A percentile compares a stretch with the other conserved stretches of the same genome.
Evolutionary conservation across 352 stramenopile genomes (phyloP).

Genomic region (Blastocystis sp.): DNA sequence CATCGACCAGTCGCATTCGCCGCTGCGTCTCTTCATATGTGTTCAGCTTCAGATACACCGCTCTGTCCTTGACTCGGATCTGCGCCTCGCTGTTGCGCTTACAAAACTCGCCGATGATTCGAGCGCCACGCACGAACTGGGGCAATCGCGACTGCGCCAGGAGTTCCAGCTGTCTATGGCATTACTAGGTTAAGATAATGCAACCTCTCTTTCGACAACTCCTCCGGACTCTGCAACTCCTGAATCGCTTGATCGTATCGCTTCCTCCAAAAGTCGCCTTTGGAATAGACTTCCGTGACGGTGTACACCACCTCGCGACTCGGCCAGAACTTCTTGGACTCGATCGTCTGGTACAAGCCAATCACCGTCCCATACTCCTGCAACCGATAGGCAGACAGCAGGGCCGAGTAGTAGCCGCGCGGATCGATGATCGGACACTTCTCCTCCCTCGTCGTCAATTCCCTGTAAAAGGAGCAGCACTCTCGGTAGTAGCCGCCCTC

Average conservation of each 20-base stretch:
- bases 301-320: constrained; percentile 51
- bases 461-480: constrained; percentile 26
- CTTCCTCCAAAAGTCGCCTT: constrained; percentile 49
- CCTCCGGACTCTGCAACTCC: not conserved
- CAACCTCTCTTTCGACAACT: not conserved
- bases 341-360: not conserved
- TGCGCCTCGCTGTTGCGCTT: constrained; percentile 31
- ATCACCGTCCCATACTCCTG: constrained; percentile 11
- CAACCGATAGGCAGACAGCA: constrained; percentile 30
- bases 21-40: constrained; percentile 46
- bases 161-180: constrained; percentile 7
- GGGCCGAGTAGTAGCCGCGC: constrained; percentile 25
- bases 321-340: not conserved
- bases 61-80: not conserved
- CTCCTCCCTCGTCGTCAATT: not conserved
- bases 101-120: constrained; percentile 44
- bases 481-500: constrained; percentile 39
- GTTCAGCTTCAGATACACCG: constrained; percentile 29
- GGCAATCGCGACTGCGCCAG: constrained; percentile 25
- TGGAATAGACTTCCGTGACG: constrained; percentile 27
- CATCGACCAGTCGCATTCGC: constrained; percentile 13
- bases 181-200: not conserved
- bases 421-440: constrained; percentile 7
- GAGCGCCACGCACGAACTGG: constrained; percentile 24
- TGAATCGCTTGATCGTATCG: constrained; percentile 13